These are phyloP conservation scores for Canariomyces notabilis DNA, from an alignment of 2,329 filamentous ascomycete genomes.

Conservation along the genomic window DNA sequence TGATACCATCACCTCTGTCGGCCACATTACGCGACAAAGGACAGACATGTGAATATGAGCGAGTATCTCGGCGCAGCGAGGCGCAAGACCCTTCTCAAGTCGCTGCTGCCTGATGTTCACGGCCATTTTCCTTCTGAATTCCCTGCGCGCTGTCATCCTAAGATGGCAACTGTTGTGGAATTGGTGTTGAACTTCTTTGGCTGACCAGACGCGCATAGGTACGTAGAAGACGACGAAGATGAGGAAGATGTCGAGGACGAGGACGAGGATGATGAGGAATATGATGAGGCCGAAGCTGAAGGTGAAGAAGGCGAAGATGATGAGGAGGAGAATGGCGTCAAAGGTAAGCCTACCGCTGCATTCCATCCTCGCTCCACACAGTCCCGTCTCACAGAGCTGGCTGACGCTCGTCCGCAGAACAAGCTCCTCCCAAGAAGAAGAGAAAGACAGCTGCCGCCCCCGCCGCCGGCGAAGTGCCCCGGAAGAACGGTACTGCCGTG, in stretches of 20 bases:
- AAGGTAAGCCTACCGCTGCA: constrained; percentile 30
- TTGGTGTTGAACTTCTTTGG: background rate
- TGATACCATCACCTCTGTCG: constrained; percentile 10
- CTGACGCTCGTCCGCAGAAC: constrained; percentile 26
- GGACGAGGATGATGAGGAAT: constrained; percentile 32
- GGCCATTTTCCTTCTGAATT: constrained; percentile 1
- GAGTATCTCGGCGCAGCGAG: constrained; percentile 7
- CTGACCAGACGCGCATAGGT: constrained; percentile 18
- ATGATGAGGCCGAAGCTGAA: constrained; percentile 25
- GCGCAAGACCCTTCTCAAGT: constrained; percentile 16
- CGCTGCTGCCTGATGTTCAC: background rate
- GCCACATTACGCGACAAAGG: constrained; percentile 13
- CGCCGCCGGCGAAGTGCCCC: constrained; percentile 26
- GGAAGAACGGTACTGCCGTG: constrained; percentile 29
- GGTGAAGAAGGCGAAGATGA: constrained; percentile 29
- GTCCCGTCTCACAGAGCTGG: background rate
- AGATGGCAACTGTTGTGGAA: background rate
- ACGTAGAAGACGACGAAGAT: constrained; percentile 27
- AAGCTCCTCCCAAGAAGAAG: constrained; percentile 47
- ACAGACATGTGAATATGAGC: background rate
- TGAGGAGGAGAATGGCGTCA: constrained; percentile 36
- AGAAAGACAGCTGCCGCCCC: constrained; percentile 40
- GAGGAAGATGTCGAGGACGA: constrained; percentile 28
- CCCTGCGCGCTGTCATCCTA: background rate
- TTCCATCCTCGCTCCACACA: background rate